Evolutionary conservation across 352 stramenopile genomes (phyloP).

Genomic region (Globisporangium lucens): DNA sequence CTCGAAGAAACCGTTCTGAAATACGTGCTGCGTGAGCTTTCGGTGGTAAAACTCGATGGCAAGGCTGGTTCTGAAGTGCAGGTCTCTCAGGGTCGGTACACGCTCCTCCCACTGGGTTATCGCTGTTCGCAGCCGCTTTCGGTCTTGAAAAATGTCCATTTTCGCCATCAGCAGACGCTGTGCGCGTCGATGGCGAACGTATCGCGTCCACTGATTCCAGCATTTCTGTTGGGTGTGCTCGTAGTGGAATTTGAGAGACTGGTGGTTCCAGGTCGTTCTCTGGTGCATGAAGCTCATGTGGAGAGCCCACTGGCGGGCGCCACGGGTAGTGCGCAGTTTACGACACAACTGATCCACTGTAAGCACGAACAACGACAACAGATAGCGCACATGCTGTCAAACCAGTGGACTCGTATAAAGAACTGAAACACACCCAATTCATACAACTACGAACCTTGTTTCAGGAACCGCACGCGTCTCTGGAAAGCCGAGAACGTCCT

Average conservation of each 20-base stretch:
- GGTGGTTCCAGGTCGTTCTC: not conserved
- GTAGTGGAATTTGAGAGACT: conserved; percentile 1
- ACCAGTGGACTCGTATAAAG: not conserved
- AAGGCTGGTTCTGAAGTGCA: conserved; percentile 20
- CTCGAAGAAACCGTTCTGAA: conserved; percentile 20
- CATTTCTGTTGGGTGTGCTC: not conserved
- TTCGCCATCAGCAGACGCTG: conserved; percentile 1
- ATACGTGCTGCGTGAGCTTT: conserved; percentile 23
- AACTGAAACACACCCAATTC: not conserved
- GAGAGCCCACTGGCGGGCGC: conserved; percentile 14
- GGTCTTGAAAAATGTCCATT: conserved; percentile 21
- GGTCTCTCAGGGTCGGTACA: conserved; percentile 27
- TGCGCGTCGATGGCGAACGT: conserved; percentile 16
- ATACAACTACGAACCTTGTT: conserved; percentile 13
- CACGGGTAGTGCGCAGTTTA: not conserved
- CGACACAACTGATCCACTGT: conserved; percentile 11
- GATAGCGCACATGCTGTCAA: not conserved
- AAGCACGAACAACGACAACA: not conserved
- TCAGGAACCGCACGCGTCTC: not conserved
- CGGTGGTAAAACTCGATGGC: conserved; percentile 17
- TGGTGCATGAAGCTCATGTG: conserved; percentile 14
- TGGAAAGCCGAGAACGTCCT: conserved; percentile 3
- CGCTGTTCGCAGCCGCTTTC: not conserved
- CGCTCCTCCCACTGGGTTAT: conserved; percentile 20
- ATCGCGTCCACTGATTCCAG: conserved; percentile 20